These are phyloP conservation scores for Cercospora nicotianae DNA, from an alignment of 2,329 filamentous ascomycete genomes.

Conservation along the genomic window DNA sequence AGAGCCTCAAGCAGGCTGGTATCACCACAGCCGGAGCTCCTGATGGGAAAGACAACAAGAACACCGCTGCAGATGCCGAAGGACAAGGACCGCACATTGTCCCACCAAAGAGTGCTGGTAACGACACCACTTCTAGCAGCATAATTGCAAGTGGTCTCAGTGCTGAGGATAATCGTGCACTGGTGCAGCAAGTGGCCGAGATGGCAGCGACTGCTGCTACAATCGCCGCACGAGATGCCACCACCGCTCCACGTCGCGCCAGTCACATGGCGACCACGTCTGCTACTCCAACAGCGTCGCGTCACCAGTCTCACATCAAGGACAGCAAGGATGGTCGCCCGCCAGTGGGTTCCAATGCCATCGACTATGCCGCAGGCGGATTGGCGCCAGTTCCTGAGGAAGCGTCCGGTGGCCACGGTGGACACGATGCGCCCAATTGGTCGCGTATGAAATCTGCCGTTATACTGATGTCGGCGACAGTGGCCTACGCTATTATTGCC, in stretches of 20 bases:
- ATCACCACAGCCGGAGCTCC: constrained; percentile 56
- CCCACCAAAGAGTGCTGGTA: constrained; percentile 63
- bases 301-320: constrained; percentile 22
- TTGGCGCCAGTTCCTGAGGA: constrained; percentile 33
- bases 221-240: constrained; percentile 77
- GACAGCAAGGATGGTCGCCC: constrained; percentile 18
- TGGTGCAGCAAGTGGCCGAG: constrained; percentile 86
- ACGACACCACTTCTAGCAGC: constrained; percentile 44
- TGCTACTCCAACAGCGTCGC: constrained; percentile 16
- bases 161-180: constrained; percentile 74
- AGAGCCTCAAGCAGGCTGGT: constrained; percentile 82
- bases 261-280: constrained; percentile 44
- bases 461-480: constrained; percentile 82
- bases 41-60: constrained; percentile 25
- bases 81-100: constrained; percentile 68
- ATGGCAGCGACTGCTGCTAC: constrained; percentile 89
- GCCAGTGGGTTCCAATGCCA: background rate
- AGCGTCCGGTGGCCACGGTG: constrained; percentile 54
- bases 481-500: constrained; percentile 94
- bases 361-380: constrained; percentile 34
- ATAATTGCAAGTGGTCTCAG: constrained; percentile 65
- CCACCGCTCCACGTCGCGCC: constrained; percentile 52
- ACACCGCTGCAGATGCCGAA: constrained; percentile 28
- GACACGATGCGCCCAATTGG: constrained; percentile 99
- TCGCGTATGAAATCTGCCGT: constrained; percentile 85